phyloP scores from a whole-genome alignment of 164 flowering plant genomes.

The Echeveria elegans region DNA sequence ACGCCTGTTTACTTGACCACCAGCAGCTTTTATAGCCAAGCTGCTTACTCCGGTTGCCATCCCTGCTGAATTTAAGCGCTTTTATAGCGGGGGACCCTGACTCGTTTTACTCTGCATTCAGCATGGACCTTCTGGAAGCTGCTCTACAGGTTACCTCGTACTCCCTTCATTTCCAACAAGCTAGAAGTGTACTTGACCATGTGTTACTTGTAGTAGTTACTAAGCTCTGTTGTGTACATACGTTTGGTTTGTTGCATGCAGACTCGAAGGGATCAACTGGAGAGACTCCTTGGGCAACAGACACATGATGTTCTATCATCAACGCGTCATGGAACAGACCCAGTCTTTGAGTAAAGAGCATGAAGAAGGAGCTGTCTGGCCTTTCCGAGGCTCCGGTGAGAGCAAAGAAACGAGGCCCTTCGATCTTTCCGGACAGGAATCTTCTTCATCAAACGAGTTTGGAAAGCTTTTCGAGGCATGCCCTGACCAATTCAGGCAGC shows the following conservation, averaged over 20 bases:
- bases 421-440: slow-evolving; percentile 24
- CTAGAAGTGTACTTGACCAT: no score
- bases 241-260: slow-evolving; percentile 10
- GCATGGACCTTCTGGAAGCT: slow-evolving; percentile 47
- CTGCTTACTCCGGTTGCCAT: slow-evolving; percentile 24
- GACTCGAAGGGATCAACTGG: slow-evolving; percentile 25
- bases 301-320: slow-evolving; percentile 22
- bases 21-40: slow-evolving; percentile 26
- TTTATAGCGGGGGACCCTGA: slow-evolving; percentile 44
- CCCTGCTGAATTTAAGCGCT: slow-evolving; percentile 36
- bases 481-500: slow-evolving; percentile 15
- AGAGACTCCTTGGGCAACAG: slow-evolving; percentile 27
- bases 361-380: slow-evolving; percentile 27
- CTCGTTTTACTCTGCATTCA: slow-evolving; percentile 46
- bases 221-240: background rate
- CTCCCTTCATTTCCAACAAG: no score
- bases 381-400: slow-evolving; percentile 18
- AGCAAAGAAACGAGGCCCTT: slow-evolving; percentile 12
- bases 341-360: slow-evolving; percentile 24
- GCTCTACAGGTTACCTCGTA: slow-evolving; percentile 37
- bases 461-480: slow-evolving; percentile 29
- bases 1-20: slow-evolving; percentile 29
- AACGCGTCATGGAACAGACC: slow-evolving; percentile 32
- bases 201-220: no score
- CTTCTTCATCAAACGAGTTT: slow-evolving; percentile 22